These are phyloP conservation scores for Trichaptum fuscoviolaceum DNA, from an alignment of 768 basidiomycete species.

Conservation along the genomic window DNA sequence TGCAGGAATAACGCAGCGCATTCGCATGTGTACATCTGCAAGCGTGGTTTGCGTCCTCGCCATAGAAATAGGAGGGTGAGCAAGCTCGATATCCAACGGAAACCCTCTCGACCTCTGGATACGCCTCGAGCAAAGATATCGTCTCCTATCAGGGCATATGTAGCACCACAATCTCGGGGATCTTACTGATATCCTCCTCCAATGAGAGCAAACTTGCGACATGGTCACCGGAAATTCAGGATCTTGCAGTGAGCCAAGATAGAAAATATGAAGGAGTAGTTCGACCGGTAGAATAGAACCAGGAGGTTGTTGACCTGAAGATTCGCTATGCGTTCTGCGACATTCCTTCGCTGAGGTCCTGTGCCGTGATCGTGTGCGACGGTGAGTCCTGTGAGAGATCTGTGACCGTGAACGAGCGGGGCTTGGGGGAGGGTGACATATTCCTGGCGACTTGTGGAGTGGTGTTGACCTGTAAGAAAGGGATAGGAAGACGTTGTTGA, in stretches of 20 bases:
- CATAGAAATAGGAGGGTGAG: not conserved
- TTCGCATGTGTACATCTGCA: constrained; percentile 40
- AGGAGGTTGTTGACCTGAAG: not conserved
- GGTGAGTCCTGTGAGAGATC: not conserved
- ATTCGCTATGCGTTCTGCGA: not conserved
- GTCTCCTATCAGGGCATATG: constrained; percentile 43
- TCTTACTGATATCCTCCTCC: constrained; percentile 56
- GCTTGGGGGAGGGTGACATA: not conserved
- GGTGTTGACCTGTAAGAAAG: not conserved
- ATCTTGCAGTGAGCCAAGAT: constrained; percentile 52
- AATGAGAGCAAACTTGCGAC: constrained; percentile 64
- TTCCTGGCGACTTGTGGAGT: not conserved
- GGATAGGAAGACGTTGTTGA: not conserved
- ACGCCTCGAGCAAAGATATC: constrained; percentile 59
- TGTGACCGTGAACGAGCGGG: not conserved
- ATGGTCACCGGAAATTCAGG: constrained; percentile 52
- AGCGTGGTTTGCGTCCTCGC: constrained; percentile 37
- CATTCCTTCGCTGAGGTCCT: not conserved
- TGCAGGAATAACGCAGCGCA: constrained; percentile 47
- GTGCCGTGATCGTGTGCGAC: not conserved
- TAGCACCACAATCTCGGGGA: constrained; percentile 63
- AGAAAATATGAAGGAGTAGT: constrained; percentile 58
- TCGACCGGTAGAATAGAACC: constrained; percentile 46
- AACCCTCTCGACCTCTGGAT: constrained; percentile 56
- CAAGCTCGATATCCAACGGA: constrained; percentile 53